phyloP scores from a whole-genome alignment of 2,329 filamentous ascomycete genomes.

The Pseudocercospora musae region DNA sequence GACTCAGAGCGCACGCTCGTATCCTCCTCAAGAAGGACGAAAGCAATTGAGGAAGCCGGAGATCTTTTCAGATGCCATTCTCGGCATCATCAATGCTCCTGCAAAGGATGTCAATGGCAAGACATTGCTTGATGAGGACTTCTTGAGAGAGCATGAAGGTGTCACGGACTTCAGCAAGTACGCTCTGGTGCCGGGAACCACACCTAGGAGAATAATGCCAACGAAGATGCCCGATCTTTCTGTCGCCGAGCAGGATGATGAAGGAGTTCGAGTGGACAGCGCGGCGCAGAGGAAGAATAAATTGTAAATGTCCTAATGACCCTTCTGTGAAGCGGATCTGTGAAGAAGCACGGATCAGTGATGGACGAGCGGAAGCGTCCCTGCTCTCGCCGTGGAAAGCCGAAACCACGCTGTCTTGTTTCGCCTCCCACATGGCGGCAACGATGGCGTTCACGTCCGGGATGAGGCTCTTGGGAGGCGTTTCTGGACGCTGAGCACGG shows the following conservation, averaged over 20 bases:
- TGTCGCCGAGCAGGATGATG: conserved; percentile 76
- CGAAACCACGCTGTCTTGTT: not conserved
- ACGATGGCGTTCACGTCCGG: no score
- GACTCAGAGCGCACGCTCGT: conserved; percentile 54
- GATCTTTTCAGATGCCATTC: conserved; percentile 76
- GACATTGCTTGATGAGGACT: conserved; percentile 76
- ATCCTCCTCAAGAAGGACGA: conserved; percentile 18
- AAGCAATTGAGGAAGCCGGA: conserved; percentile 41
- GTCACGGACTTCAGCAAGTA: conserved; percentile 72
- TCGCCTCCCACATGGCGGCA: not conserved
- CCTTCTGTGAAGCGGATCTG: not conserved
- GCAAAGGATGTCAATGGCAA: conserved; percentile 64
- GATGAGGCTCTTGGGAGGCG: no score
- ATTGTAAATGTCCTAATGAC: not conserved
- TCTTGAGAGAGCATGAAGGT: conserved; percentile 61
- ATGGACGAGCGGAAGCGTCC: not conserved
- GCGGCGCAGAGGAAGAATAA: conserved; percentile 25
- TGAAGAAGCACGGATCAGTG: not conserved
- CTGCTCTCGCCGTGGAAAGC: not conserved
- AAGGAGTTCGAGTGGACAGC: conserved; percentile 70
- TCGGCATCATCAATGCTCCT: conserved; percentile 65
- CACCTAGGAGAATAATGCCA: conserved; percentile 76
- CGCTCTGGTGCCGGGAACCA: conserved; percentile 60
- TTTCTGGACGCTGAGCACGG: no score
- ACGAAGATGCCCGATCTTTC: conserved; percentile 62